Evolutionary conservation across 148 eudicot species (phyloP).

Genomic region (Talinum fruticosum): DNA sequence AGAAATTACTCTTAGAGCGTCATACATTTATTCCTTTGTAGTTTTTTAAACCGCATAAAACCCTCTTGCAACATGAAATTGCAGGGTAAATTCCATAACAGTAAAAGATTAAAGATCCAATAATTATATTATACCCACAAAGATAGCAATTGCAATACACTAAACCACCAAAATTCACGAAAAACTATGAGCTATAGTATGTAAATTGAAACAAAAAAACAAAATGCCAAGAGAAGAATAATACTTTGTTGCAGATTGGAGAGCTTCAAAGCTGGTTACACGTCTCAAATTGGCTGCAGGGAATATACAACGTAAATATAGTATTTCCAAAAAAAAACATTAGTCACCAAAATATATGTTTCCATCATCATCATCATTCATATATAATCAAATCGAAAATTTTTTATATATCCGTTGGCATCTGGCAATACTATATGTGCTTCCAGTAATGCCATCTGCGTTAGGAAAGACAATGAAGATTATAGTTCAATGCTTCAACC

Average conservation of each 20-base stretch:
- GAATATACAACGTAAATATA: conserved; percentile 16
- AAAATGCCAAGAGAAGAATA: conserved; percentile 13
- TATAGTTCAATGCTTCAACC: background rate
- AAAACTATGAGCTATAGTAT: background rate
- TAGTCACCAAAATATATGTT: background rate
- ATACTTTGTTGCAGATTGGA: conserved; percentile 63
- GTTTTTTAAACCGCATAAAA: background rate
- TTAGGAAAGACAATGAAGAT: background rate
- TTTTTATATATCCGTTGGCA: background rate
- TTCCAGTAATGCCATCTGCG: background rate
- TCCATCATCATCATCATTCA: background rate
- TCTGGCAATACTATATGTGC: background rate
- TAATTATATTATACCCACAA: background rate
- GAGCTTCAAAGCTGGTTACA: conserved; percentile 66
- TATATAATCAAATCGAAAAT: background rate
- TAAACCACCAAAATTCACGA: background rate
- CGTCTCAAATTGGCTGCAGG: conserved; percentile 68
- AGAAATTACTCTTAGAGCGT: too few relatives aligned
- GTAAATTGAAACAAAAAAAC: background rate
- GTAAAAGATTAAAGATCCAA: background rate
- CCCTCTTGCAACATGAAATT: background rate
- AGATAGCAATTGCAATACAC: background rate
- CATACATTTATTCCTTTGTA: too few relatives aligned
- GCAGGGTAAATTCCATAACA: background rate
- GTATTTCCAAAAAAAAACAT: background rate